Conservation (phyloP, 2,329 filamentous ascomycete species). For the Didymella arachidicola region DNA sequence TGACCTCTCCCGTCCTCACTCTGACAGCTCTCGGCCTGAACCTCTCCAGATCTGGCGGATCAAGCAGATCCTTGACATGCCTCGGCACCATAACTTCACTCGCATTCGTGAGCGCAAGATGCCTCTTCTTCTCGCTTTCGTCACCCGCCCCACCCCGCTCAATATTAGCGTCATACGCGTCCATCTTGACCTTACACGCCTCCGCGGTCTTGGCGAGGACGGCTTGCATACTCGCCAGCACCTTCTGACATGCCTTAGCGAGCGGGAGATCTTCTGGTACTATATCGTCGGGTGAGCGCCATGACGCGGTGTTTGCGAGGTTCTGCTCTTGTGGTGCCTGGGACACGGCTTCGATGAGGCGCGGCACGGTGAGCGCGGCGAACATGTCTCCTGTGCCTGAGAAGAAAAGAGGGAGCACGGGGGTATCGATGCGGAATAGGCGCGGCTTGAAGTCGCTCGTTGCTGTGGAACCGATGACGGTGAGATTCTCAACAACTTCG, state of each 20-base stretch:
- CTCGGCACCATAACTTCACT: conserved; percentile 85
- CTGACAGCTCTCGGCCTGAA: conserved; percentile 48
- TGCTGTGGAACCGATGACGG: conserved; percentile 79
- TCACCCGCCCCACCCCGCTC: conserved; percentile 54
- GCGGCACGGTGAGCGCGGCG: conserved; percentile 85
- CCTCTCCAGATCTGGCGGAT: conserved; percentile 71
- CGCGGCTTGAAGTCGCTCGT: conserved; percentile 71
- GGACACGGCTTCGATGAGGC: conserved; percentile 82
- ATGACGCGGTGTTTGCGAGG: conserved; percentile 67
- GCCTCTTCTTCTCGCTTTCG: conserved; percentile 64
- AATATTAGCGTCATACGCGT: conserved; percentile 54
- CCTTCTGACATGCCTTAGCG: conserved; percentile 82
- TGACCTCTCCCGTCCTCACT: neutral
- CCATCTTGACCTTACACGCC: conserved; percentile 72
- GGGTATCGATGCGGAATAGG: conserved; percentile 88
- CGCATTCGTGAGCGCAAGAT: conserved; percentile 79
- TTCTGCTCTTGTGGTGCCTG: conserved; percentile 44
- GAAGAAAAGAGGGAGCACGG: conserved; percentile 90
- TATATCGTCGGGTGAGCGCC: conserved; percentile 80
- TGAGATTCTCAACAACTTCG: conserved; percentile 58
- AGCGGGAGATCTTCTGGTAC: conserved; percentile 76
- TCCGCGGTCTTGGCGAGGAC: conserved; percentile 74
- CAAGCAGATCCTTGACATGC: conserved; percentile 72
- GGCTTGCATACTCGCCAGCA: conserved; percentile 90
- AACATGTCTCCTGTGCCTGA: conserved; percentile 99